phyloP scores from a whole-genome alignment of 495 filamentous ascomycete genomes.

The Penicillium ucsense region DNA sequence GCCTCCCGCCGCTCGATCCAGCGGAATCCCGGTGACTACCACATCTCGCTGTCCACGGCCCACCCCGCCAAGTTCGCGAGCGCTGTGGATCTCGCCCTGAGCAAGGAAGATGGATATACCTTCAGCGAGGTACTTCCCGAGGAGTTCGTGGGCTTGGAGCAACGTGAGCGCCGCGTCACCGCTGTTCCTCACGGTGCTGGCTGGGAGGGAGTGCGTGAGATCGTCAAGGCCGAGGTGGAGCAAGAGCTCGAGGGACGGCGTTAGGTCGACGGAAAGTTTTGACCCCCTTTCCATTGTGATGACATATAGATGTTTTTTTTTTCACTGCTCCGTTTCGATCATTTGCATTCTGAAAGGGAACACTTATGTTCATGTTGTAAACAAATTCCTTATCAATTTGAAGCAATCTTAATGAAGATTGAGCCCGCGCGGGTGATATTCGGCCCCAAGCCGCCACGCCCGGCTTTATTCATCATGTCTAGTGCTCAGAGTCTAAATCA shows the following conservation, averaged over 20 bases:
- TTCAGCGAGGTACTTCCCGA: slow-evolving; percentile 69
- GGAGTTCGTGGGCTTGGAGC: slow-evolving; percentile 65
- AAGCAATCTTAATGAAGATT: too few species aligned
- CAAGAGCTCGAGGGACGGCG: slow-evolving; percentile 22
- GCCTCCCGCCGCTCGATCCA: slow-evolving; percentile 58
- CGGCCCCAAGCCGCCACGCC: too few species aligned
- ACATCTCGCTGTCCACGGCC: slow-evolving; percentile 80
- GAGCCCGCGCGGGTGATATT: too few species aligned
- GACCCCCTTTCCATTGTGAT: neutral
- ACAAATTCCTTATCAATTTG: too few species aligned
- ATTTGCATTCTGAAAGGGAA: too few species aligned
- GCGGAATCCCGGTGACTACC: slow-evolving; percentile 39
- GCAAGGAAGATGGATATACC: slow-evolving; percentile 52
- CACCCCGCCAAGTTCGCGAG: slow-evolving; percentile 88
- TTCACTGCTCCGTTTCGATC: too few species aligned
- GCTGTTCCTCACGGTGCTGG: slow-evolving; percentile 16
- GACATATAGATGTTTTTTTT: too few species aligned
- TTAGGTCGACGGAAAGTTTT: neutral
- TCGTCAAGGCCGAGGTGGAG: slow-evolving; percentile 30
- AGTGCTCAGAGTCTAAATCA: too few species aligned
- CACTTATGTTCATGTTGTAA: too few species aligned
- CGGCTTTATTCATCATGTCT: too few species aligned
- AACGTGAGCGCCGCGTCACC: slow-evolving; percentile 39
- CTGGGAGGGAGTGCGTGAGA: slow-evolving; percentile 32
- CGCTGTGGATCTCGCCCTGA: slow-evolving; percentile 67